phyloP scores from a whole-genome alignment of 257 asterid species.

The Salvia miltiorrhiza region DNA sequence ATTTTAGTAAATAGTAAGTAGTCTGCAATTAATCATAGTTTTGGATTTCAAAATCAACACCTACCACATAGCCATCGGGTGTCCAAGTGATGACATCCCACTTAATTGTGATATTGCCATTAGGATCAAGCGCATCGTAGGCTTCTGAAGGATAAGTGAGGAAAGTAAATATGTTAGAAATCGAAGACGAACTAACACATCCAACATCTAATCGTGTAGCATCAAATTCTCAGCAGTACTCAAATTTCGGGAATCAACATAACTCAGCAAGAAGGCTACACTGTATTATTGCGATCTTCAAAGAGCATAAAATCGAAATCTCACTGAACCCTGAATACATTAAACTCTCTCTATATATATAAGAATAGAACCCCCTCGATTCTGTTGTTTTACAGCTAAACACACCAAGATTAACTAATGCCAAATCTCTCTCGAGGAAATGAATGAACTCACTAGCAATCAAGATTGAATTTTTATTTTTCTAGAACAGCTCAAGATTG shows the following conservation, averaged over 20 bases:
- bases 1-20: no score
- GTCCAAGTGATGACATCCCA: slow-evolving; percentile 82
- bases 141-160: slow-evolving; percentile 48
- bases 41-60: slow-evolving; percentile 17
- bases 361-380: not conserved
- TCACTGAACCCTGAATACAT: not conserved
- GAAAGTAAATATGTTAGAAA: slow-evolving; percentile 4
- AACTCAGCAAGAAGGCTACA: not conserved
- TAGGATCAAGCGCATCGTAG: slow-evolving; percentile 85
- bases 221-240: not conserved
- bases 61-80: slow-evolving; percentile 78
- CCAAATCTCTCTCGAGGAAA: not conserved
- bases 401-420: not conserved
- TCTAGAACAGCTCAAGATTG: slow-evolving; percentile 4
- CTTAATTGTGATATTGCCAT: slow-evolving; percentile 76
- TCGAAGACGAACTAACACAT: not conserved
- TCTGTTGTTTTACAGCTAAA: not conserved
- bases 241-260: not conserved
- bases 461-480: not conserved
- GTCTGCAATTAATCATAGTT: no score
- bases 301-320: not conserved
- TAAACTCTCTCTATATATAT: no score
- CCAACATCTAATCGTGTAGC: not conserved
- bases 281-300: not conserved
- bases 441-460: not conserved